phyloP scores from a whole-genome alignment of 192 early-diverging fungal species.

The Coemansia asiatica region DNA sequence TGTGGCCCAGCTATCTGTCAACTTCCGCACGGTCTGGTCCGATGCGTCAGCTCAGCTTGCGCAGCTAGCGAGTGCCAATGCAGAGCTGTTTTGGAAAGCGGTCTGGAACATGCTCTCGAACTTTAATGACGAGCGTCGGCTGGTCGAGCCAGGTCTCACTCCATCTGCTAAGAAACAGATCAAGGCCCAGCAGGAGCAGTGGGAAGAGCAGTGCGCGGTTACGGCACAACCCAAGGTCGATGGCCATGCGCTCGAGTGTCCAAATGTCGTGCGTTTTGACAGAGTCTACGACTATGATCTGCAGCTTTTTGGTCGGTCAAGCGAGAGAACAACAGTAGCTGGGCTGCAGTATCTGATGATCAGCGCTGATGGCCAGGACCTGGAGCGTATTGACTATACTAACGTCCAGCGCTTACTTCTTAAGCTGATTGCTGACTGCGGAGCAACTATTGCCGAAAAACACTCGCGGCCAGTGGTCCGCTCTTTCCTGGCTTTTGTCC shows the following conservation, averaged over 20 bases:
- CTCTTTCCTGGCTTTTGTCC: conserved; percentile 64
- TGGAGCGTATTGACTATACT: conserved; percentile 66
- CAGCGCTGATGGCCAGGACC: conserved; percentile 19
- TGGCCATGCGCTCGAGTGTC: conserved; percentile 36
- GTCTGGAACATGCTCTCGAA: conserved; percentile 58
- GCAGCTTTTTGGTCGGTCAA: not conserved
- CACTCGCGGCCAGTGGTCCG: conserved; percentile 62
- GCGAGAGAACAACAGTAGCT: not conserved
- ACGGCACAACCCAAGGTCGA: conserved; percentile 32
- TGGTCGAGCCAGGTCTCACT: conserved; percentile 55
- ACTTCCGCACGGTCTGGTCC: conserved; percentile 82
- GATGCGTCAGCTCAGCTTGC: conserved; percentile 66
- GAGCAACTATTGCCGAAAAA: conserved; percentile 62
- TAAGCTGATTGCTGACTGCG: conserved; percentile 60
- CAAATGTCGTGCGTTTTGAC: conserved; percentile 35
- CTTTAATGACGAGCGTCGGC: conserved; percentile 61
- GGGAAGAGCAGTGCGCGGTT: conserved; percentile 13
- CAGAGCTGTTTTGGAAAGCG: conserved; percentile 64
- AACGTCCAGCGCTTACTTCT: conserved; percentile 67
- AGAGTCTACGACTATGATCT: conserved; percentile 19
- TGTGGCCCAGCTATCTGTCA: conserved; percentile 68
- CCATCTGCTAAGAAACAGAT: conserved; percentile 42
- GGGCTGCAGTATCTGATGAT: conserved; percentile 18
- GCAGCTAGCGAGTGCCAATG: conserved; percentile 55
- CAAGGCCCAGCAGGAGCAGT: conserved; percentile 1